Conservation (phyloP, 2,329 filamentous ascomycete species). For the Microascus cirrosus region DNA sequence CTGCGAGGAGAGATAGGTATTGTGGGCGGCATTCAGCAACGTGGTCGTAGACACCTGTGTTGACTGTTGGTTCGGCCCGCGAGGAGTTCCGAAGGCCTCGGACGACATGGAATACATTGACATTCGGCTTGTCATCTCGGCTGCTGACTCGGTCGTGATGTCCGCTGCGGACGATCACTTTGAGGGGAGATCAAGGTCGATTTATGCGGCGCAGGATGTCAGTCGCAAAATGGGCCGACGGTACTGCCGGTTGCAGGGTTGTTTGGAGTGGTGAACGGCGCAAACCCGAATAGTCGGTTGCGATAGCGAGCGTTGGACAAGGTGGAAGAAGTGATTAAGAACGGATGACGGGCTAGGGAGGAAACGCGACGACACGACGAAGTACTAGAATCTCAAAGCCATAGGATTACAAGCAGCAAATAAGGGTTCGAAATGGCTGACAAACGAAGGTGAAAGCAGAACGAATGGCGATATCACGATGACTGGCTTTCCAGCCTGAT, state of each 20-base stretch:
- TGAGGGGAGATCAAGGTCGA: not conserved
- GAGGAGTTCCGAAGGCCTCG: conserved; percentile 46
- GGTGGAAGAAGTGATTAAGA: not conserved
- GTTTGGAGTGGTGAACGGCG: not conserved
- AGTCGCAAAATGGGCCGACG: not conserved
- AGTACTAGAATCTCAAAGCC: not conserved
- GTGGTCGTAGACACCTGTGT: conserved; percentile 86
- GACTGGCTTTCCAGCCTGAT: not conserved
- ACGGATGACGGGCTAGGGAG: not conserved
- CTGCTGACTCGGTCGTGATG: conserved; percentile 1
- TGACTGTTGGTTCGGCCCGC: conserved; percentile 53
- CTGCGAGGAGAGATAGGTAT: conserved; percentile 70
- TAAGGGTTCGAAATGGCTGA: not conserved
- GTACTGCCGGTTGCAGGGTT: not conserved
- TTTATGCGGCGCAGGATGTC: not conserved
- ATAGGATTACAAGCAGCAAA: not conserved
- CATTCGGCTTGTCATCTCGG: conserved; percentile 49
- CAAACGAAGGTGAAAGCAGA: conserved; percentile 1
- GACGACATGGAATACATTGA: conserved; percentile 60
- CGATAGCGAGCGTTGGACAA: not conserved
- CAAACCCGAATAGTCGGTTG: not conserved
- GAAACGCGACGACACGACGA: not conserved
- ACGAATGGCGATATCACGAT: conserved; percentile 1
- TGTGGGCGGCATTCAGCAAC: conserved; percentile 83
- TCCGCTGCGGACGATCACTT: conserved; percentile 3